These are phyloP conservation scores for Botryotinia calthae DNA, from an alignment of 2,329 filamentous ascomycete species.

Conservation along the genomic window DNA sequence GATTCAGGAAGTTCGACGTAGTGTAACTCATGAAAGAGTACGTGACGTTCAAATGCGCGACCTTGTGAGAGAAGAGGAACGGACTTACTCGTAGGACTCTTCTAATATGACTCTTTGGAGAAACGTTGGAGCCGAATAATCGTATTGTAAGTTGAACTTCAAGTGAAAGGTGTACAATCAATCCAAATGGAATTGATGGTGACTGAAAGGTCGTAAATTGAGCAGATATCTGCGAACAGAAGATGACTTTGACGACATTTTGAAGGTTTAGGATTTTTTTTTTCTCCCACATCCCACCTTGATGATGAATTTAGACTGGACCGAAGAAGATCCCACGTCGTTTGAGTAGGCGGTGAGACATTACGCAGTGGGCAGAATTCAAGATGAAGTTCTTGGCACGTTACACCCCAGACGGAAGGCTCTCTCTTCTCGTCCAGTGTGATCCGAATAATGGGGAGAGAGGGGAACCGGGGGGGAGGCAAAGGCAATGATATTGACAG, in stretches of 20 bases:
- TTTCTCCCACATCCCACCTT: conserved; percentile 12
- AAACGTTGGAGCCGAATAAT: neutral
- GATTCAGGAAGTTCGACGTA: conserved; percentile 2
- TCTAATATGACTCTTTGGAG: neutral
- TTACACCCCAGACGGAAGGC: neutral
- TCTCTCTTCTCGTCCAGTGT: neutral
- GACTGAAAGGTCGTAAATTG: neutral
- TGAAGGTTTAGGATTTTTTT: conserved; percentile 22
- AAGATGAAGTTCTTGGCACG: neutral
- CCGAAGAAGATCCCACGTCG: neutral
- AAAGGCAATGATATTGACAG: neutral
- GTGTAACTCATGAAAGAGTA: neutral
- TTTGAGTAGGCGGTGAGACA: neutral
- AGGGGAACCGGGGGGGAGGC: neutral
- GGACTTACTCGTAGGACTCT: neutral
- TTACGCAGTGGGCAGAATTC: neutral
- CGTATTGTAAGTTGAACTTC: neutral
- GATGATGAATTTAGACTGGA: conserved; percentile 1
- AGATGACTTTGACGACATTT: conserved; percentile 16
- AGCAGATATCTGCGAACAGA: conserved; percentile 7
- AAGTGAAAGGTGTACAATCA: neutral
- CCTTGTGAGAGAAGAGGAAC: neutral
- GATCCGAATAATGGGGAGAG: neutral
- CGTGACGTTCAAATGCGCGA: neutral
- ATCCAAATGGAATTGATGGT: neutral